Conservation (phyloP, 257 asterid species). For the Linaria vulgaris region DNA sequence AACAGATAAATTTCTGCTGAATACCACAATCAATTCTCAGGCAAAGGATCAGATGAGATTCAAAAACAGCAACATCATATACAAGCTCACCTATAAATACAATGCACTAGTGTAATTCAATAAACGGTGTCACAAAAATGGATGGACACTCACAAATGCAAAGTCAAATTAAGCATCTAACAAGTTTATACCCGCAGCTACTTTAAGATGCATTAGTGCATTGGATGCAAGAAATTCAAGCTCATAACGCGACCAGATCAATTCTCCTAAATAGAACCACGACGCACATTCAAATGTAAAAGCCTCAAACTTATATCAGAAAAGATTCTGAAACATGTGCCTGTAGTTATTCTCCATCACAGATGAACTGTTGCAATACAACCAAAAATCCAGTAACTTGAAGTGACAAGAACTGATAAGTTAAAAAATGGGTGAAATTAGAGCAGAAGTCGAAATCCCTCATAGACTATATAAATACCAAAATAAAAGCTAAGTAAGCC, state of each 20-base stretch:
- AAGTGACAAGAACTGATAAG: slow-evolving; percentile 22
- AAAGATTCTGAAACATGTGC: slow-evolving; percentile 16
- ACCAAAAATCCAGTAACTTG: slow-evolving; percentile 23
- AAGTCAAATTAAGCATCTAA: too few species aligned
- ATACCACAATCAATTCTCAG: too few species aligned
- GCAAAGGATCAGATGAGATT: too few species aligned
- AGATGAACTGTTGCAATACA: slow-evolving; percentile 24
- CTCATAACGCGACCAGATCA: background rate
- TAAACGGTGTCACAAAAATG: too few species aligned
- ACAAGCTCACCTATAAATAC: too few species aligned
- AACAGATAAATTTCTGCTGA: too few species aligned
- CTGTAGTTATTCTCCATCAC: slow-evolving; percentile 33
- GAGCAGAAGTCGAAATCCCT: slow-evolving; percentile 11
- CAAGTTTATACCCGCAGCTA: too few species aligned
- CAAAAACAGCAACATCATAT: too few species aligned
- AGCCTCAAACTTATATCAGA: slow-evolving; percentile 16
- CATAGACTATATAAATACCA: slow-evolving; percentile 19
- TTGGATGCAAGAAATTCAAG: background rate
- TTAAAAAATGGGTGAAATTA: slow-evolving; percentile 14
- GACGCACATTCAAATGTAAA: background rate
- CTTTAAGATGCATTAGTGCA: too few species aligned
- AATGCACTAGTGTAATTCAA: too few species aligned
- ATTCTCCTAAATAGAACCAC: background rate
- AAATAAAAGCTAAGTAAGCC: slow-evolving; percentile 13
- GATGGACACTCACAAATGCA: too few species aligned